Conservation (phyloP, 441 rosid genomes). For the Populus hybrid region DNA sequence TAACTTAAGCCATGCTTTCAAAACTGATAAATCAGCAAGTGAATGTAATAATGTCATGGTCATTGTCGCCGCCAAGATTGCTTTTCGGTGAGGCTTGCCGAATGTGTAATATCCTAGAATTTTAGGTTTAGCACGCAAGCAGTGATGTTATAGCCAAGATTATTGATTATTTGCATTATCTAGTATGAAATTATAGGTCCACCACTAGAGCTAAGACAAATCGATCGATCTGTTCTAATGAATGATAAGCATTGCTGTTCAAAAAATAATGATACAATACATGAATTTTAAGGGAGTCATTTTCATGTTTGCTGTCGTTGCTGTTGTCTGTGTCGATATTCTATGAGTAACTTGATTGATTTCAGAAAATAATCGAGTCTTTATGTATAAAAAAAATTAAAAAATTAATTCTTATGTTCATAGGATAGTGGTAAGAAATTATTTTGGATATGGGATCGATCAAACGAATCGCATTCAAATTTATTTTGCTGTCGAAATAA, state of each 20-base stretch:
- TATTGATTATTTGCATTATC: too few species aligned
- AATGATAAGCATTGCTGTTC: too few species aligned
- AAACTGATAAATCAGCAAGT: not conserved
- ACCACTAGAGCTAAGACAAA: not conserved
- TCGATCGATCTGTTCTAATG: not conserved
- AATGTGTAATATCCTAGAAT: not conserved
- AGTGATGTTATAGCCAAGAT: not conserved
- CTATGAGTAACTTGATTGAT: not conserved
- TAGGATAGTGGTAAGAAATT: too few species aligned
- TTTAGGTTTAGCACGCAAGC: slow-evolving; percentile 23
- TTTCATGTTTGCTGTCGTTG: not conserved
- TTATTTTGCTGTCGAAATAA: too few species aligned
- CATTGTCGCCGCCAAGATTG: slow-evolving; percentile 10
- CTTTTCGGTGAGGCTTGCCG: slow-evolving; percentile 6
- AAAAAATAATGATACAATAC: too few species aligned
- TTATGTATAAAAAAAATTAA: not conserved
- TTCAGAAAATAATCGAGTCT: too few species aligned
- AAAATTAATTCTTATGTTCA: too few species aligned
- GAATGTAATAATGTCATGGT: not conserved
- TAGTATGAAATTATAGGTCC: too few species aligned
- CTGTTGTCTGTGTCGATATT: not conserved
- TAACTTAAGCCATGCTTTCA: not conserved
- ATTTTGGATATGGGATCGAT: too few species aligned
- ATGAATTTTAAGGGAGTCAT: not conserved
- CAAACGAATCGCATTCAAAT: too few species aligned